phyloP scores from a whole-genome alignment of 2,329 filamentous ascomycete genomes.

The Aspergillus latus region DNA sequence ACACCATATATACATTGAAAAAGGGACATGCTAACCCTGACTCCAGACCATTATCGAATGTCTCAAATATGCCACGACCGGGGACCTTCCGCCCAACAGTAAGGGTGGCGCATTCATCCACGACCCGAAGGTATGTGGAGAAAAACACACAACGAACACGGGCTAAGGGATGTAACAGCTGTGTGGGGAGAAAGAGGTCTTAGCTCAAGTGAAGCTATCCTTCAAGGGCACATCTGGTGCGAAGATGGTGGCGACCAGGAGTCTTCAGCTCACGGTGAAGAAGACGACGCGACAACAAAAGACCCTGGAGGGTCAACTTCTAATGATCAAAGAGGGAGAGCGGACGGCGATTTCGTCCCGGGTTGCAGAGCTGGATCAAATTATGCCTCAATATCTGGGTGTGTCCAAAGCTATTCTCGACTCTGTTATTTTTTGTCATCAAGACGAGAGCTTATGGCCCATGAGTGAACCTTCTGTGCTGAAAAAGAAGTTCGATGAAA shows the following conservation, averaged over 20 bases:
- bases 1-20: not conserved
- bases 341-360: constrained; percentile 74
- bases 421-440: constrained; percentile 96
- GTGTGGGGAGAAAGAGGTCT: constrained; percentile 79
- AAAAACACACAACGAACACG: not conserved
- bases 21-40: constrained; percentile 9
- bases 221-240: constrained; percentile 78
- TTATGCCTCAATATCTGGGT: constrained; percentile 82
- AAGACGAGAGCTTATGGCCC: constrained; percentile 96
- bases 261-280: constrained; percentile 81
- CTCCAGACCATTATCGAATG: constrained; percentile 88
- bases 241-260: constrained; percentile 80
- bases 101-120: constrained; percentile 91
- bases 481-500: constrained; percentile 95
- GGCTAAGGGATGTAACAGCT: constrained; percentile 50
- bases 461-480: constrained; percentile 81
- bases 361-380: constrained; percentile 75
- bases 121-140: constrained; percentile 71
- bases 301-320: constrained; percentile 76
- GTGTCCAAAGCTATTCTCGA: constrained; percentile 89
- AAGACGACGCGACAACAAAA: constrained; percentile 75
- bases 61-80: constrained; percentile 96
- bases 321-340: constrained; percentile 77
- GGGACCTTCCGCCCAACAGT: constrained; percentile 87
- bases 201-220: constrained; percentile 86